Evolutionary conservation across 2,329 filamentous ascomycete genomes (phyloP).

Genomic region (Cytospora piceae): DNA sequence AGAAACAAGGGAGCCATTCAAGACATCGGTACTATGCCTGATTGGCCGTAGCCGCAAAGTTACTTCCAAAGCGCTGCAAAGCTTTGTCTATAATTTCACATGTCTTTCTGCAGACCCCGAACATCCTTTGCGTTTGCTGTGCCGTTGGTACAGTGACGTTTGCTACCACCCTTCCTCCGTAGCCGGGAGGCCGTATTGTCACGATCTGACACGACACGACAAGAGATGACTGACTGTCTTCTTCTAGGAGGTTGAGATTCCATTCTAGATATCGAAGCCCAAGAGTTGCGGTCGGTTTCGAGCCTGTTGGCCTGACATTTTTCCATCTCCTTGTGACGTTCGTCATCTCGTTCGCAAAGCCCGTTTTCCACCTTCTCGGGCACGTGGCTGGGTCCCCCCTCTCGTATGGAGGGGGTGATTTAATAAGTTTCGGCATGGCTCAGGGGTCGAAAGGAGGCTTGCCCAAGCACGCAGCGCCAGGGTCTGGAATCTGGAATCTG

Average conservation of each 20-base stretch:
- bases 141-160: not conserved
- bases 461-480: constrained; percentile 10
- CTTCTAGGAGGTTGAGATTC: constrained; percentile 3
- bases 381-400: constrained; percentile 25
- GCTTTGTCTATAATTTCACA: constrained; percentile 3
- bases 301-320: constrained; percentile 18
- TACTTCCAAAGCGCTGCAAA: not conserved
- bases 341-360: constrained; percentile 26
- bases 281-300: constrained; percentile 14
- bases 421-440: constrained; percentile 31
- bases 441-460: constrained; percentile 29
- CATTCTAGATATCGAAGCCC: constrained; percentile 16
- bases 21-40: not conserved
- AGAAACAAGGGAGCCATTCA: constrained; percentile 3
- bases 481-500: constrained; percentile 9
- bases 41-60: not conserved
- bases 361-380: constrained; percentile 21
- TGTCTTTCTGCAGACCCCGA: not conserved
- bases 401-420: constrained; percentile 19
- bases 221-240: not conserved
- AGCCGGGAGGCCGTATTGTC: not conserved
- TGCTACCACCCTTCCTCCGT: not conserved
- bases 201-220: not conserved
- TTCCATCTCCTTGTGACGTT: constrained; percentile 24
- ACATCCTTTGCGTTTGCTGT: not conserved